Evolutionary conservation across 2,329 filamentous ascomycete genomes (phyloP), one percentile per base, ranked within the genome.

Genomic region (Fusarium poae): DNA sequence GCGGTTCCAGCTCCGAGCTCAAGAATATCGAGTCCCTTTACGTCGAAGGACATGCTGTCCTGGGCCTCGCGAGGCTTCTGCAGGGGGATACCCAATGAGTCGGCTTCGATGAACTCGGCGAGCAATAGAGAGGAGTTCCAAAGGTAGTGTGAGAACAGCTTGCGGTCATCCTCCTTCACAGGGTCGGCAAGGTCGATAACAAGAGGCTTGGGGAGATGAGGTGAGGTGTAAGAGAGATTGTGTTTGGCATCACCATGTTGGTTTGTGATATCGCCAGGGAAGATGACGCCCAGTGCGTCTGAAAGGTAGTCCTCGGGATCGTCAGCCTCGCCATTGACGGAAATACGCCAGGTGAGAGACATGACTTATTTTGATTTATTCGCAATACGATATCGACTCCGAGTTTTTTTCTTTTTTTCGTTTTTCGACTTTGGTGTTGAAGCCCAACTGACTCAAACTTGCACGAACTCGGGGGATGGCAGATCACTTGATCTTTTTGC

Each of bases 1-100:
- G 82, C 87, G 62, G 85, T 88, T 76, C 91, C 91, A 70, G 90
- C 89, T 21, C 91, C 91, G 16, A 93, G 77, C 79, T 93, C 91
- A 15, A 92, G 75, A 9, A 86, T 85, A 12, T 75, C 77, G 68
- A 87, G 77, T 3, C 83, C 85, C 39, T 80, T 70, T 3, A 91
- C 83, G 61, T 83, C 76, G 72, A 86, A 87, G 27, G 55, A 65
- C 30, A 65, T 25, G 18, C 34, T 49, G 18, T 27, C 40, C 43
- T 59, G 32, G 25, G 65, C 42, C 32, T 65, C 58, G 12, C 69
- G 59, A 8, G 66, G 46, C 42, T 55, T 60, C 23, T 70, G 62
- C 10, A 73, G 66, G 11, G 56, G 43, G 11, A 65, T 43, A 16
- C 70, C 70, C 23, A 85, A 70, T 8, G 82, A 79, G 42, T 82